phyloP scores from a whole-genome alignment of 768 basidiomycete genomes.

The Boletus rubropictus region DNA sequence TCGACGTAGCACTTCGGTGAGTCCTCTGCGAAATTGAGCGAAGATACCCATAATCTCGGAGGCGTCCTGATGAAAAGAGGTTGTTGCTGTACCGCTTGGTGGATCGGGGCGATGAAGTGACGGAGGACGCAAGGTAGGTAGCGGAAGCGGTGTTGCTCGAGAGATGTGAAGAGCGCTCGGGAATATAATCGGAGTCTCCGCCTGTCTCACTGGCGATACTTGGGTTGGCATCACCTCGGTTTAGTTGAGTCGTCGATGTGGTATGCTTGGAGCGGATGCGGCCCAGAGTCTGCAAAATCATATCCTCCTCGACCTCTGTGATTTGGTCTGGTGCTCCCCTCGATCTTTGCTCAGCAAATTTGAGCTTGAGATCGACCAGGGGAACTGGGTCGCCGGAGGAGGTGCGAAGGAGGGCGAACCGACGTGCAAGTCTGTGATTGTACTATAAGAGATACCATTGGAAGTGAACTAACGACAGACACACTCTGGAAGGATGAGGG shows the following conservation, averaged over 20 bases:
- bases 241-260: slow-evolving; percentile 15
- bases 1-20: slow-evolving; percentile 34
- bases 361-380: slow-evolving; percentile 57
- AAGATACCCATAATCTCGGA: slow-evolving; percentile 70
- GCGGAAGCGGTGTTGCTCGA: slow-evolving; percentile 36
- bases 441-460: slow-evolving; percentile 8
- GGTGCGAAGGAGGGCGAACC: slow-evolving; percentile 74
- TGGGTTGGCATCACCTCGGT: slow-evolving; percentile 15
- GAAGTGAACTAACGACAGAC: slow-evolving; percentile 26
- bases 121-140: slow-evolving; percentile 35
- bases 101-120: slow-evolving; percentile 40
- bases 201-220: slow-evolving; percentile 14
- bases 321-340: slow-evolving; percentile 63
- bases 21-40: slow-evolving; percentile 48
- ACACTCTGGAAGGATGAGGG: slow-evolving; percentile 81
- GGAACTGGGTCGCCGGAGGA: slow-evolving; percentile 60
- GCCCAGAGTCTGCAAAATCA: slow-evolving; percentile 72
- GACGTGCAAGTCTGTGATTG: slow-evolving; percentile 62
- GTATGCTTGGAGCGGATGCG: slow-evolving; percentile 39
- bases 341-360: slow-evolving; percentile 72
- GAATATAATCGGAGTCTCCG: slow-evolving; percentile 28
- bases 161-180: slow-evolving; percentile 31
- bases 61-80: slow-evolving; percentile 74
- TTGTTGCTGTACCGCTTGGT: slow-evolving; percentile 81
- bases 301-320: slow-evolving; percentile 78